Percentiles rank a stretch among this genome's conserved stretches.
Evolutionary conservation across 805 yeast species (phyloP).

Genomic region (Ogataea saltuana): DNA sequence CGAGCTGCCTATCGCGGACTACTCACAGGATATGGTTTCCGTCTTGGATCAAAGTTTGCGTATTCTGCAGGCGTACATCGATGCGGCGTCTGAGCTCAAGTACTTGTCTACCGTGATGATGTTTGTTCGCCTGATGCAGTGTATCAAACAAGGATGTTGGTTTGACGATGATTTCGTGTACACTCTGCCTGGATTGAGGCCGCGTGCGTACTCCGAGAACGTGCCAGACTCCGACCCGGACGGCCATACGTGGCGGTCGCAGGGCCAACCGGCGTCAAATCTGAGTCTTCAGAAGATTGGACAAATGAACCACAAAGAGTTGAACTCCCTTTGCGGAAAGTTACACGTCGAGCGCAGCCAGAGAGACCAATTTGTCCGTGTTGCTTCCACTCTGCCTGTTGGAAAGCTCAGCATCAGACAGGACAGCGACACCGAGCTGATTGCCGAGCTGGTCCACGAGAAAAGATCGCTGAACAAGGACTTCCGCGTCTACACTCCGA

Average conservation of each 20-base stretch:
- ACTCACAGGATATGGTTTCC: constrained; percentile 88
- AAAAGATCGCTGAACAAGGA: constrained; percentile 53
- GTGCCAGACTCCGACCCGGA: constrained; percentile 23
- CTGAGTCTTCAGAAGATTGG: constrained; percentile 46
- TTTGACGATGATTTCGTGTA: constrained; percentile 71
- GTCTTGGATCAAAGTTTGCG: constrained; percentile 94
- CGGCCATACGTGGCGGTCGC: constrained; percentile 35
- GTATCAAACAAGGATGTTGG: constrained; percentile 89
- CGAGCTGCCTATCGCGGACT: constrained; percentile 92
- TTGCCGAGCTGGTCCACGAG: constrained; percentile 53
- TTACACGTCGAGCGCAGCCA: constrained; percentile 44
- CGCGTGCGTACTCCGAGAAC: constrained; percentile 23
- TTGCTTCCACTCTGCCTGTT: constrained; percentile 62
- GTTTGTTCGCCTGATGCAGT: constrained; percentile 72
- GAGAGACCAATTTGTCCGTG: constrained; percentile 49
- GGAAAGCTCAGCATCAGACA: constrained; percentile 49
- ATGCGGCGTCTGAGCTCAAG: constrained; percentile 84
- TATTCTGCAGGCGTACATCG: constrained; percentile 89
- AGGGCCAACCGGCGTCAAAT: not conserved
- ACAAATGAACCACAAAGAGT: constrained; percentile 36
- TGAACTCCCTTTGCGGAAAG: constrained; percentile 38
- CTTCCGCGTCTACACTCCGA: constrained; percentile 71
- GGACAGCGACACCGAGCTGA: constrained; percentile 35
- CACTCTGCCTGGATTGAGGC: constrained; percentile 50
- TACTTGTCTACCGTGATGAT: constrained; percentile 59